These are phyloP conservation scores for Chlamydomonas sphaeroides DNA, from an alignment of 139 green algal genomes.

Conservation along the genomic window DNA sequence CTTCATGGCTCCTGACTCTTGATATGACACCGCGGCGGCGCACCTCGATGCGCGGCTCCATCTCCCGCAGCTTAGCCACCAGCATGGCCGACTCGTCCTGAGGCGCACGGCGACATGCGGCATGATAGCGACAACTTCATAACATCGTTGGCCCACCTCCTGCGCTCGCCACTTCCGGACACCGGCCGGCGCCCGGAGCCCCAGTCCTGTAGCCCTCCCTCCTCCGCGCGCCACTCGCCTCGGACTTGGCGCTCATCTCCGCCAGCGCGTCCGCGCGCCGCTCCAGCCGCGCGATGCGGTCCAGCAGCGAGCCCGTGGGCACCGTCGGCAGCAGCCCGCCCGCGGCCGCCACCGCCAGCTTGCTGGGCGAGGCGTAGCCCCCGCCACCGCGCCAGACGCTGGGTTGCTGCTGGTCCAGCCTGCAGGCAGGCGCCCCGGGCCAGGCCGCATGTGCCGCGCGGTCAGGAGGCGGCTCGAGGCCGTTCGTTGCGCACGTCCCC, in stretches of 20 bases:
- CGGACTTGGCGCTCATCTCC: conserved; percentile 3
- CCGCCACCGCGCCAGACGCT: background rate
- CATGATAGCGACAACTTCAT: too few species aligned
- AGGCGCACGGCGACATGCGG: background rate
- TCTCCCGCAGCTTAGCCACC: conserved; percentile 15
- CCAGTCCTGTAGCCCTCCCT: too few species aligned
- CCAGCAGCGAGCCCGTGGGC: conserved; percentile 16
- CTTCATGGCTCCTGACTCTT: too few species aligned
- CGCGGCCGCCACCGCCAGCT: background rate
- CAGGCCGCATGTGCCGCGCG: too few species aligned
- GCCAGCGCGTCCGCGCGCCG: conserved; percentile 43
- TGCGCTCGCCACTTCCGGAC: too few species aligned
- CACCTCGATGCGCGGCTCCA: conserved; percentile 39
- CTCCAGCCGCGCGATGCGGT: conserved; percentile 46
- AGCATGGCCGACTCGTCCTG: conserved; percentile 19
- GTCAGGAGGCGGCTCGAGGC: too few species aligned
- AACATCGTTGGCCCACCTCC: too few species aligned
- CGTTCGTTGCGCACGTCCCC: too few species aligned
- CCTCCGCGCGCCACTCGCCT: conserved; percentile 7
- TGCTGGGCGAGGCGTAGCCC: conserved; percentile 9
- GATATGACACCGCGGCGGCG: too few species aligned
- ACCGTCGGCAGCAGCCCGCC: conserved; percentile 15
- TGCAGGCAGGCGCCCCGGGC: too few species aligned
- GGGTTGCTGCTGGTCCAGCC: conserved; percentile 31
- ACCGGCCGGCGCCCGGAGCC: too few species aligned